phyloP scores from a whole-genome alignment of 257 asterid genomes.

The Buddleja alternifolia region DNA sequence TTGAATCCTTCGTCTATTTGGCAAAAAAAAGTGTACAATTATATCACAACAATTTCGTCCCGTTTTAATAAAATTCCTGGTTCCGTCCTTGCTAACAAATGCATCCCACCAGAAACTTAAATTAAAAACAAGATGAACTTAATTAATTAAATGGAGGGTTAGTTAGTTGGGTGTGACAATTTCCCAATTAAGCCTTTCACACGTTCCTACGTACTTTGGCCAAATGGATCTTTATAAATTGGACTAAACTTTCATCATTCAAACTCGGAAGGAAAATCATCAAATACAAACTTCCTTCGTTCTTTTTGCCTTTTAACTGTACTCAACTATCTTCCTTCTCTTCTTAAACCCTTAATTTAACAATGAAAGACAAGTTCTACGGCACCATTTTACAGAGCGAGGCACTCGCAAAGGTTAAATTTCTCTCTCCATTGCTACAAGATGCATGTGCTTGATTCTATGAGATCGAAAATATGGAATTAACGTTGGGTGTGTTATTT shows the following conservation, averaged over 20 bases:
- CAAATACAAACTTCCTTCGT: not conserved
- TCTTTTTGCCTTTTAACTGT: not conserved
- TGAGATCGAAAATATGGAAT: no score
- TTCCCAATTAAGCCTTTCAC: constrained; percentile 11
- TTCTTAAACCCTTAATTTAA: not conserved
- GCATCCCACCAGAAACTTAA: not conserved
- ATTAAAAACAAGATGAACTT: not conserved
- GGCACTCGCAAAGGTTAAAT: constrained; percentile 48
- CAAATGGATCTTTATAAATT: constrained; percentile 34
- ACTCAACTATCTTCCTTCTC: not conserved
- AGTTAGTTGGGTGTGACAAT: constrained; percentile 32
- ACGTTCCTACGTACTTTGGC: constrained; percentile 18
- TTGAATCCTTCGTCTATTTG: no score
- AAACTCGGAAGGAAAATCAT: constrained; percentile 15
- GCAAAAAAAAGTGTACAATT: no score
- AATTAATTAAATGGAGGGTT: not conserved
- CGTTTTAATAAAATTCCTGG: no score
- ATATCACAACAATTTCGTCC: no score
- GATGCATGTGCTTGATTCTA: no score
- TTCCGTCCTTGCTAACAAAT: no score
- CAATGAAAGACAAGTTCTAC: constrained; percentile 42
- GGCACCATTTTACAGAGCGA: constrained; percentile 52
- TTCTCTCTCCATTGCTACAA: no score
- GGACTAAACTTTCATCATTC: constrained; percentile 14
- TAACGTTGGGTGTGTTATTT: no score